Evolutionary conservation across 1,139 yeast genomes (phyloP).

Genomic region (Pichia sp.): DNA sequence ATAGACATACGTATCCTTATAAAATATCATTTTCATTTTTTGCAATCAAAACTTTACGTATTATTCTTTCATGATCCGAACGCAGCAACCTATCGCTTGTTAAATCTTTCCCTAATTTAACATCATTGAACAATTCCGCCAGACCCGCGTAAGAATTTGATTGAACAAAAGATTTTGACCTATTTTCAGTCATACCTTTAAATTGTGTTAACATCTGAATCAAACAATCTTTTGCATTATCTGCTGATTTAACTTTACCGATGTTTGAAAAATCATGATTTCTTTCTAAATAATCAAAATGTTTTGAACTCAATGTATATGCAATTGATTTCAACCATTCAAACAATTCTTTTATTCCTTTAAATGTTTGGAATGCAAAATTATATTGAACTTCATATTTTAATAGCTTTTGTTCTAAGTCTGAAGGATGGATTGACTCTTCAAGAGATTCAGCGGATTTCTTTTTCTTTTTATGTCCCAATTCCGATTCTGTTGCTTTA

Average conservation of each 20-base stretch:
- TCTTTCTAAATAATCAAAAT: constrained; percentile 52
- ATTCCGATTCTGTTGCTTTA: constrained; percentile 11
- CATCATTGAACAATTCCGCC: constrained; percentile 31
- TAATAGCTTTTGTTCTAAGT: constrained; percentile 30
- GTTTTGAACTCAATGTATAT: constrained; percentile 46
- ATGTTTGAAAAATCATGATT: constrained; percentile 49
- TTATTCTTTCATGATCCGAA: constrained; percentile 18
- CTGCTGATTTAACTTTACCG: constrained; percentile 50
- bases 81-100: constrained; percentile 14
- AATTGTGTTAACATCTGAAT: constrained; percentile 48
- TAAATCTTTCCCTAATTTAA: constrained; percentile 1
- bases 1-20: neutral
- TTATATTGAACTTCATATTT: constrained; percentile 38
- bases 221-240: constrained; percentile 41
- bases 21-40: constrained; percentile 43
- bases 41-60: constrained; percentile 37
- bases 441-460: constrained; percentile 12
- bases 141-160: constrained; percentile 34
- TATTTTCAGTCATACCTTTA: constrained; percentile 45
- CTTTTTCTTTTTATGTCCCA: neutral
- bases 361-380: constrained; percentile 44
- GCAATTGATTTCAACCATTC: constrained; percentile 53
- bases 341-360: constrained; percentile 42
- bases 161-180: constrained; percentile 30
- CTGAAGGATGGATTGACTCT: constrained; percentile 19